Base-by-base conservation (phyloP, 306 rosid genomes). In the Nissolia schottii region DNA sequence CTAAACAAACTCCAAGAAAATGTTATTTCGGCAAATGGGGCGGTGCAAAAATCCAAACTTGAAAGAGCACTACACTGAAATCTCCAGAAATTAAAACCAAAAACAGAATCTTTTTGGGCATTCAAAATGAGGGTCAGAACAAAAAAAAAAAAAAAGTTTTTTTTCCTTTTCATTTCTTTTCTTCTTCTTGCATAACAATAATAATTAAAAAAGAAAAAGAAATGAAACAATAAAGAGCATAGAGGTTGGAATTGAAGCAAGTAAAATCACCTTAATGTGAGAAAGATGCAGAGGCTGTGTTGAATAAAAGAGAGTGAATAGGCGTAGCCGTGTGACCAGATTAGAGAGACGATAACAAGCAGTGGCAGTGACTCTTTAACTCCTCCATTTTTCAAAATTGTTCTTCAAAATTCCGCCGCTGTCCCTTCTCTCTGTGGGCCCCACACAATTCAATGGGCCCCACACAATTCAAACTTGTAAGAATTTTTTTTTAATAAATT, bases 321-420 rank as follows among this genome's bases (percentile, higher is more conserved):
- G 15, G 7, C 1, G 23, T 15, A 32, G 40, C n/a, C n/a, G 28
- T 8, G 57, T 9, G 7, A 4, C 46, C 22, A 61, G 49, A 61
- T n/a, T n/a, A 28, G 14, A 19, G 57, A 14, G 29, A 55, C 3
- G 54, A 5, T 46, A n/a, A 31, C 0, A 53, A 23, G 18, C 22
- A 7, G 34, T 9, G 29, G 14, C 62, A 13, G 53, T 41, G n/a
- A 19, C 23, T 9, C 15, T 3, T 11, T 10, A 16, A 22, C 12
- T 20, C 67, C 78, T 38, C 50, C 29, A 29, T 48, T 76, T n/a
- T 90, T 83, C 85, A 77, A 87, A 82, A 70, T 80, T 2, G 77
- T 76, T 63, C 41, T 49, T 29, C n/a, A 1, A 53, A 84, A 86
- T 90, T 71, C 87, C 92, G n/a, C 94, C 96, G 93, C 94, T 81